Base-by-base conservation (phyloP, 1,284 basidiomycete species). In the Coniferiporia sulphurascens region DNA sequence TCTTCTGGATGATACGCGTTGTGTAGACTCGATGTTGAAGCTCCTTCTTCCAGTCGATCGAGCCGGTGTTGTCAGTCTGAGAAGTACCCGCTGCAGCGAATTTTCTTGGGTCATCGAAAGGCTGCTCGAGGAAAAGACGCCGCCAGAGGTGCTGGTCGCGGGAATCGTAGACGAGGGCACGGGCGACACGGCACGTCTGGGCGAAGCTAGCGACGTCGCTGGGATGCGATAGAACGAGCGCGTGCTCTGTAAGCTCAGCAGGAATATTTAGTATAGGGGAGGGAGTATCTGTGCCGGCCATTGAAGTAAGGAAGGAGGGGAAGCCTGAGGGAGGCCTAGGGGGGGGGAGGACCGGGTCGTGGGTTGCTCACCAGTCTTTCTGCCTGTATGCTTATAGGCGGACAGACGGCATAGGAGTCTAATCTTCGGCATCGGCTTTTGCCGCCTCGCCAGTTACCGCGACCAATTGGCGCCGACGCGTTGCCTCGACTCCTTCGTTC, bases 111-210 rank as follows among this genome's bases (percentile, higher is more conserved):
- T 85, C 80, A 65, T 88, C 86, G 67, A 86, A 87, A 13, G 78
- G 76, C 43, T 72, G 71, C 22, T 68, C 61, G 35, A 85, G 77
- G 70, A 83, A 86, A 27, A 88, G 73, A 56, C 79, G 73, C 50
- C 84, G 81, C 85, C 85, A 89, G 45, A 89, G 76, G 66, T 80
- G 80, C 56, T 81, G 78, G 70, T 85, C 82, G 21, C 73, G 62
- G 43, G 74, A 62, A 35, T 74, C 69, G 65, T 83, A 81, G 43
- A 86, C 76, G 51, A 86, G 70, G 32, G 68, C 65, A 62, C 72
- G 72, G 13, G 81, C 78, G 9, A 70, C 65, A 22, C 72, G 73
- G 66, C 80, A 85, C 46, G 82, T 81, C 66, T 74, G 73, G 7
- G 84, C 74, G 68, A 87, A 85, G 38, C 76, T 71, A 27, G 80